Conservation (phyloP, 306 rosid species). For the Chamaecrista fasciculata region DNA sequence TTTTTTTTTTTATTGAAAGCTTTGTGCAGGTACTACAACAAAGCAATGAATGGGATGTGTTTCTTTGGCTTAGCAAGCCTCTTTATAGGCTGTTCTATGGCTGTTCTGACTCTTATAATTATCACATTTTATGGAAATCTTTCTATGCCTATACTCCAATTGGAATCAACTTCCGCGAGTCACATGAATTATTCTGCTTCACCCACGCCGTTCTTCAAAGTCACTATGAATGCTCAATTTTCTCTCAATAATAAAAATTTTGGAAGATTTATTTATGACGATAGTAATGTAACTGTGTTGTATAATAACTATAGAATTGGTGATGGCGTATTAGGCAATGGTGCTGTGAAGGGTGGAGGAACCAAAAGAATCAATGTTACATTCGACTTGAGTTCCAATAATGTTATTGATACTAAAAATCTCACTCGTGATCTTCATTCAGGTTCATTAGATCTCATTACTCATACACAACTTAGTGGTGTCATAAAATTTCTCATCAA, state of each 20-base stretch:
- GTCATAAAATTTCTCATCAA: conserved; percentile 39
- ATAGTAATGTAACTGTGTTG: conserved; percentile 27
- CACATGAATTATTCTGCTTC: conserved; percentile 21
- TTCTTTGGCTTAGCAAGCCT: too few species aligned
- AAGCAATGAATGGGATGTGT: too few species aligned
- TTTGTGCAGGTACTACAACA: too few species aligned
- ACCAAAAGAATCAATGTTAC: conserved; percentile 26
- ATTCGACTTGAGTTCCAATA: conserved; percentile 32
- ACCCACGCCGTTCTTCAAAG: conserved; percentile 35
- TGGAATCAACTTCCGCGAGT: conserved; percentile 32
- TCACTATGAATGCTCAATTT: conserved; percentile 35
- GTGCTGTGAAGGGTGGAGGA: conserved; percentile 29
- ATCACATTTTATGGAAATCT: too few species aligned
- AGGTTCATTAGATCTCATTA: conserved; percentile 46
- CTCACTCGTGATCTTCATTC: conserved; percentile 31
- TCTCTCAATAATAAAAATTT: conserved; percentile 51
- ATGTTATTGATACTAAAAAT: conserved; percentile 15
- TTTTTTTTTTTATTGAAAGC: too few species aligned
- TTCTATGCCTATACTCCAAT: too few species aligned
- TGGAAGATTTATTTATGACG: conserved; percentile 43
- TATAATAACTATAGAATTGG: conserved; percentile 36
- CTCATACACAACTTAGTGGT: conserved; percentile 45
- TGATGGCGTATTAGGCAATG: conserved; percentile 13
- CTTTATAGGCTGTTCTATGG: too few species aligned
- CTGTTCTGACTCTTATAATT: too few species aligned